Conservation (phyloP, 2,329 filamentous ascomycete species). For the Paraphoma sp. region DNA sequence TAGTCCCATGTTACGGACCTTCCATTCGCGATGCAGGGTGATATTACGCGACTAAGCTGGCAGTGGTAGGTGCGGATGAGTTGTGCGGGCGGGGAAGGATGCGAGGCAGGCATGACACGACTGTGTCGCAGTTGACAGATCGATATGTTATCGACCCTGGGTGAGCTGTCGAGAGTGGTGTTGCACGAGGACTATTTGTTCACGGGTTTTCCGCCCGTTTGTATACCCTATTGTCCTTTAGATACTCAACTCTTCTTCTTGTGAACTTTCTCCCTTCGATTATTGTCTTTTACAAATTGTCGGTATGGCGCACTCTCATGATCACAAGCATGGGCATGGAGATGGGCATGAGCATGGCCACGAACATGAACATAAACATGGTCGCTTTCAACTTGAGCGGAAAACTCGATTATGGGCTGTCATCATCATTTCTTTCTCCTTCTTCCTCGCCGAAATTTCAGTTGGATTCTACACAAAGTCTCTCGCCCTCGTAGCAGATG, state of each 20-base stretch:
- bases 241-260: neutral
- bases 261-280: neutral
- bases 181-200: conserved; percentile 14
- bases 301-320: conserved; percentile 22
- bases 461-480: conserved; percentile 75
- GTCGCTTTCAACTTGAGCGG: conserved; percentile 33
- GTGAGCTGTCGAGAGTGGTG: conserved; percentile 2
- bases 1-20: neutral
- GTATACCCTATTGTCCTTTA: neutral
- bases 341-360: conserved; percentile 1
- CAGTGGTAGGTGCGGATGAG: neutral
- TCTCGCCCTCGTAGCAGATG: conserved; percentile 75
- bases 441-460: conserved; percentile 59
- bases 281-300: neutral
- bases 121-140: conserved; percentile 8
- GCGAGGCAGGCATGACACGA: conserved; percentile 11
- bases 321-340: conserved; percentile 8
- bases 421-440: conserved; percentile 55
- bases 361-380: conserved; percentile 10
- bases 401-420: conserved; percentile 46
- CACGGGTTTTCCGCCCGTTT: neutral
- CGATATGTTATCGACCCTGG: conserved; percentile 12
- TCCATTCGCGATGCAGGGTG: neutral
- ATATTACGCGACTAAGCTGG: neutral
- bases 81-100: neutral